These are phyloP conservation scores for Trichosanthes cucumerina DNA, from an alignment of 306 rosid species.

Conservation along the genomic window DNA sequence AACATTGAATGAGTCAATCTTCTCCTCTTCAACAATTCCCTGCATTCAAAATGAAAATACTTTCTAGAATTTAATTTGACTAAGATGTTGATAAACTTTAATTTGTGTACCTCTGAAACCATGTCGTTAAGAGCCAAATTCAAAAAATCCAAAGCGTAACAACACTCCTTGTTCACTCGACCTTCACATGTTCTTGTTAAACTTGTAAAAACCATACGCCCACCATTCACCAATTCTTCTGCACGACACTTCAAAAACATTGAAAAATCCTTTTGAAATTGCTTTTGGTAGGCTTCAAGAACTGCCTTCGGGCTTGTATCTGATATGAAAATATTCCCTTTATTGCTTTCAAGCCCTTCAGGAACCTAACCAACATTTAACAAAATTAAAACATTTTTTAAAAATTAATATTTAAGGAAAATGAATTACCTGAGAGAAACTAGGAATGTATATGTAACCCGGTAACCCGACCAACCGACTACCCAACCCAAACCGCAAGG, in stretches of 20 bases:
- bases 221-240: slow-evolving; percentile 13
- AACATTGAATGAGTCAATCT: slow-evolving; percentile 21
- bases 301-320: slow-evolving; percentile 14
- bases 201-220: not conserved
- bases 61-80: no score
- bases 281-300: not conserved
- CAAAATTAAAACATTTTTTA: not conserved
- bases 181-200: not conserved
- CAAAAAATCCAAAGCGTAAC: not conserved
- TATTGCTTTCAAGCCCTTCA: not conserved
- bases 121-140: not conserved
- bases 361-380: not conserved
- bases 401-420: no score
- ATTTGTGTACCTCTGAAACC: not conserved
- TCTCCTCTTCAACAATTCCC: slow-evolving; percentile 27
- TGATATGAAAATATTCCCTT: not conserved
- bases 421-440: slow-evolving; percentile 32
- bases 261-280: not conserved
- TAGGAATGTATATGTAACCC: no score
- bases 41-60: not conserved
- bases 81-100: no score
- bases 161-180: not conserved
- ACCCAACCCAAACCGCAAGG: no score
- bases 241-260: slow-evolving; percentile 26
- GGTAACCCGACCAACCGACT: no score